Percentiles rank a stretch among this genome's conserved stretches.
Conservation (phyloP, 768 basidiomycete genomes). For the Russula abietina region DNA sequence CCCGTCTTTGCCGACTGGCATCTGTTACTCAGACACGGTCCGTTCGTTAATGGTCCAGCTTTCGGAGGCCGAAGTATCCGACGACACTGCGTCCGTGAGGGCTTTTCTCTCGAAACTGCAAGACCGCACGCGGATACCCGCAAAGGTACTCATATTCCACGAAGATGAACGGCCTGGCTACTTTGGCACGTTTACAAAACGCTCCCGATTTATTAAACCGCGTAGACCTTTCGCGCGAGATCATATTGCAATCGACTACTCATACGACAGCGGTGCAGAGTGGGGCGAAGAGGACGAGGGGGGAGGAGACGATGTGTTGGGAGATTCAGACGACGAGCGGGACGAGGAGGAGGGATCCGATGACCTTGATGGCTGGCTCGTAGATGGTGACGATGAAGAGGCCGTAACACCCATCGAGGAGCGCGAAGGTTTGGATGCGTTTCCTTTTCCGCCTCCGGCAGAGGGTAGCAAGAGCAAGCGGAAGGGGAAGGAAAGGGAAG, state of each 20-base stretch:
- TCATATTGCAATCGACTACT: slow-evolving; percentile 72
- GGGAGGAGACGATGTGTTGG: slow-evolving; percentile 72
- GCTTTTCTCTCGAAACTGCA: slow-evolving; percentile 54
- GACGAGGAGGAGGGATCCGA: slow-evolving; percentile 62
- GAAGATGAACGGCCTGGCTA: slow-evolving; percentile 89
- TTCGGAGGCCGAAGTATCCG: slow-evolving; percentile 70
- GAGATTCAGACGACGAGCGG: slow-evolving; percentile 52
- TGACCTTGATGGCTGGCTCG: slow-evolving; percentile 73
- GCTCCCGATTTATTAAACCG: slow-evolving; percentile 70
- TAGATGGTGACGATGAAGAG: slow-evolving; percentile 62
- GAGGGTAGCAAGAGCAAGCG: slow-evolving; percentile 57
- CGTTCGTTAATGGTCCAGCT: slow-evolving; percentile 55
- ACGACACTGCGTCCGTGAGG: slow-evolving; percentile 64
- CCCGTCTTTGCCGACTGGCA: slow-evolving; percentile 35
- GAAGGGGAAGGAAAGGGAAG: slow-evolving; percentile 34
- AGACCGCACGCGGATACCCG: slow-evolving; percentile 56
- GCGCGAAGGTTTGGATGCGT: slow-evolving; percentile 32
- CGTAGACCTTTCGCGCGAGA: slow-evolving; percentile 81
- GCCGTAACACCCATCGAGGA: slow-evolving; percentile 39
- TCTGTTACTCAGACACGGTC: slow-evolving; percentile 32
- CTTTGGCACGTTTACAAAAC: slow-evolving; percentile 89
- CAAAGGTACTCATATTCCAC: slow-evolving; percentile 78
- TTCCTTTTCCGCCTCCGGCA: slow-evolving; percentile 33
- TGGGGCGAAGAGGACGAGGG: slow-evolving; percentile 85
- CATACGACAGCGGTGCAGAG: slow-evolving; percentile 91